Evolutionary conservation across 2,329 filamentous ascomycete genomes (phyloP).

Genomic region (Botrytis byssoidea): DNA sequence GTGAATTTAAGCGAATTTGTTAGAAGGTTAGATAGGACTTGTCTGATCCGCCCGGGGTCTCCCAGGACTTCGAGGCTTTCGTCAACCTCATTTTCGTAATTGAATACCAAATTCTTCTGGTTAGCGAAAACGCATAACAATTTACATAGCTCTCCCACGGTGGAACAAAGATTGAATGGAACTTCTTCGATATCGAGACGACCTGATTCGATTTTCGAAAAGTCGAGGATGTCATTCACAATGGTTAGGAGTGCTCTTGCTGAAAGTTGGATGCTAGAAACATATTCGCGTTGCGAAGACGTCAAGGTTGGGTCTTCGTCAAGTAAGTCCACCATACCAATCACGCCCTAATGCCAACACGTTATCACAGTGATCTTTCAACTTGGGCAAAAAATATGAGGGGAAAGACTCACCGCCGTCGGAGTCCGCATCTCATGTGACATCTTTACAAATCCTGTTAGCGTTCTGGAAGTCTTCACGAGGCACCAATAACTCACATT

Average conservation of each 20-base stretch:
- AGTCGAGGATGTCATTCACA: slow-evolving; percentile 69
- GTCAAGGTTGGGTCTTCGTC: slow-evolving; percentile 30
- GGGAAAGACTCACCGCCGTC: slow-evolving; percentile 28
- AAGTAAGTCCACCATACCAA: slow-evolving; percentile 34
- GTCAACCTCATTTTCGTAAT: slow-evolving; percentile 66
- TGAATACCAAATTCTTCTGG: slow-evolving; percentile 38
- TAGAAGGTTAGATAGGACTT: slow-evolving; percentile 76
- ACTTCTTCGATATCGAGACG: slow-evolving; percentile 69
- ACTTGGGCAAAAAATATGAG: neutral
- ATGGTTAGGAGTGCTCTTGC: slow-evolving; percentile 45
- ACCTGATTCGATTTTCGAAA: slow-evolving; percentile 73
- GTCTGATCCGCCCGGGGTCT: slow-evolving; percentile 73
- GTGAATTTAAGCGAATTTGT: slow-evolving; percentile 84
- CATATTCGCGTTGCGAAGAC: slow-evolving; percentile 30
- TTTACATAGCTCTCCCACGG: slow-evolving; percentile 49
- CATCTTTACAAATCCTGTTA: slow-evolving; percentile 27
- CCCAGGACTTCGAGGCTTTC: slow-evolving; percentile 60
- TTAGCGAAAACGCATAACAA: slow-evolving; percentile 72
- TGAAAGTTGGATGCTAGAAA: slow-evolving; percentile 31
- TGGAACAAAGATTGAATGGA: slow-evolving; percentile 55
- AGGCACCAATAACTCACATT: slow-evolving; percentile 25
- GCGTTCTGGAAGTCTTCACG: neutral
- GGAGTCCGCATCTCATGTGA: slow-evolving; percentile 35
- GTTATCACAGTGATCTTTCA: slow-evolving; percentile 3
- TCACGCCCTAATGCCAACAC: slow-evolving; percentile 27